Percentiles rank a stretch among this genome's conserved stretches.
Evolutionary conservation across 768 basidiomycete genomes (phyloP).

Genomic region (Ramaria sp.): DNA sequence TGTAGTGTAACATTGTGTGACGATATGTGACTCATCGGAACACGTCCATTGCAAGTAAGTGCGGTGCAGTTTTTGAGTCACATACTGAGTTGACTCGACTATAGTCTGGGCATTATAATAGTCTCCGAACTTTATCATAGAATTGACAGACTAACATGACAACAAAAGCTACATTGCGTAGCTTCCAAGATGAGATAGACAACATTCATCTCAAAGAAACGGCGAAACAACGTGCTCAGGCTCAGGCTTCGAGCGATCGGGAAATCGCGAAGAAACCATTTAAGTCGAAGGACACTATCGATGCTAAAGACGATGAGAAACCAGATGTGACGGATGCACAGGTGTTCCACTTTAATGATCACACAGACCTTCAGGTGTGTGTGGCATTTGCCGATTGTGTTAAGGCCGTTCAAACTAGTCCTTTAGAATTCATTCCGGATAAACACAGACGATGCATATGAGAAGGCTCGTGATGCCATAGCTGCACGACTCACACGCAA

Average conservation of each 20-base stretch:
- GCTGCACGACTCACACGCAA: constrained; percentile 56
- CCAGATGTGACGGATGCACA: constrained; percentile 15
- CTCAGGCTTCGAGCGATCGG: constrained; percentile 16
- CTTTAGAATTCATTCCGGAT: constrained; percentile 21
- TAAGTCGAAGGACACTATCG: constrained; percentile 27
- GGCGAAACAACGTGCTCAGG: constrained; percentile 44
- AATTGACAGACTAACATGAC: constrained; percentile 18
- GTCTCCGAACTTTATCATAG: neutral
- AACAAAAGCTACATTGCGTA: constrained; percentile 17
- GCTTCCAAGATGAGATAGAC: constrained; percentile 62
- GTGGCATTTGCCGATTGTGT: neutral
- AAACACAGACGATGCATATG: constrained; percentile 29
- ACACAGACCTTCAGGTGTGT: constrained; percentile 44
- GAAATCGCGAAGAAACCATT: constrained; percentile 22
- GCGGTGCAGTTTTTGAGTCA: neutral
- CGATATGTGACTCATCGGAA: neutral
- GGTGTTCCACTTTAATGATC: constrained; percentile 28
- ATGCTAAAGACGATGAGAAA: constrained; percentile 15
- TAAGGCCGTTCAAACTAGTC: neutral
- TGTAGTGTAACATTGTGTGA: neutral
- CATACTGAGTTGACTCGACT: neutral
- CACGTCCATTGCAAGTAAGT: too few species aligned
- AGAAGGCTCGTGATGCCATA: constrained; percentile 50
- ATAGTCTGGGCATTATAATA: neutral
- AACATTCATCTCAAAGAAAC: constrained; percentile 61